Conservation (phyloP, 176 grass and related monocot species). For the Thalia dealbata region DNA sequence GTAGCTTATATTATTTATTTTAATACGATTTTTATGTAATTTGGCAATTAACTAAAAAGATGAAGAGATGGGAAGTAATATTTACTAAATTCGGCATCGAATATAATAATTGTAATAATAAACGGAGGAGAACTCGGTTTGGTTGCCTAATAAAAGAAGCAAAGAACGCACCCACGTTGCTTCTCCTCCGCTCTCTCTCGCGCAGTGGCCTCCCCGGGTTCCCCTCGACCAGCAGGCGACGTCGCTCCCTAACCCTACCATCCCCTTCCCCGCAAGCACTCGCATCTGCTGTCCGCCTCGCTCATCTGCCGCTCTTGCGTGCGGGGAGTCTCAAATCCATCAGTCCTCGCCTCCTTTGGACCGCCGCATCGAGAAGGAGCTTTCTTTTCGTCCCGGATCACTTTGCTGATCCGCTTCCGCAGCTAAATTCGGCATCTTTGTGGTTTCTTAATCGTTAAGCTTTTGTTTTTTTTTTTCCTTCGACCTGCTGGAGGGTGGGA, state of each 20-base stretch:
- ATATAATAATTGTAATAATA: background rate
- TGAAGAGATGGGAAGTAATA: no score
- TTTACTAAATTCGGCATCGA: no score
- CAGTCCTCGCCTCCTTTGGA: background rate
- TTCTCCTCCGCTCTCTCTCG: background rate
- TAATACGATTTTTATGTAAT: no score
- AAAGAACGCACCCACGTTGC: background rate
- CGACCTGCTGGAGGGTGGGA: no score
- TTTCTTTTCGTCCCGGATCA: background rate
- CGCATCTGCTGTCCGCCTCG: background rate
- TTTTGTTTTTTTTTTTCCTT: background rate
- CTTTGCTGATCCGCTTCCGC: background rate
- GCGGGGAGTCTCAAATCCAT: background rate
- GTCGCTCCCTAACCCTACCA: background rate
- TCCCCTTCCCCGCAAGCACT: background rate
- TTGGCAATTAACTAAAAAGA: no score
- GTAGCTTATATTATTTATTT: no score
- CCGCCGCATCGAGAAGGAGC: background rate
- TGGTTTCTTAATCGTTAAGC: background rate
- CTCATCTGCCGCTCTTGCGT: background rate
- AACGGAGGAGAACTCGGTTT: background rate
- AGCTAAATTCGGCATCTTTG: constrained; percentile 1
- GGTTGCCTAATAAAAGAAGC: background rate
- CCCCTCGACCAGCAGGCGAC: background rate
- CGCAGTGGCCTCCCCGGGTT: background rate